phyloP scores from a whole-genome alignment of 805 yeast species.

The Candida railenensis region DNA sequence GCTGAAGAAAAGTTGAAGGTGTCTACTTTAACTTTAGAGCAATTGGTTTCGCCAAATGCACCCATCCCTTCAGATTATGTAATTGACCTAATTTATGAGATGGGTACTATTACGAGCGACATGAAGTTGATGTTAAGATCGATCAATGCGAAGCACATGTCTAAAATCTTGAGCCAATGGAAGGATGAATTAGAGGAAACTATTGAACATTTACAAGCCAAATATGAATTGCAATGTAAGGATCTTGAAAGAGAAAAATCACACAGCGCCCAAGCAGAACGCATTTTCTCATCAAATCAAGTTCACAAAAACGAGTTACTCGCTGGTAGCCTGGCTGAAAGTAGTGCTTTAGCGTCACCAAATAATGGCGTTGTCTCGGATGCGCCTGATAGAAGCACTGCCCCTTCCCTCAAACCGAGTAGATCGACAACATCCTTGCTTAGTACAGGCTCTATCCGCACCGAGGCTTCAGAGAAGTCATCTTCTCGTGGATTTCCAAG shows the following conservation, averaged over 20 bases:
- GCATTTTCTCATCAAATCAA: not conserved
- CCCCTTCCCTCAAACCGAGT: constrained; percentile 3
- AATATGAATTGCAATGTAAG: constrained; percentile 14
- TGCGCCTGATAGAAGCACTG: not conserved
- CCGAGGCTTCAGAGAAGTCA: constrained; percentile 11
- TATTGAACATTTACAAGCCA: constrained; percentile 20
- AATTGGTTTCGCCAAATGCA: constrained; percentile 53
- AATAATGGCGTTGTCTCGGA: not conserved
- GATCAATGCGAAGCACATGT: constrained; percentile 52
- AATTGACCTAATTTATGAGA: constrained; percentile 60
- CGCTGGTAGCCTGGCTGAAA: not conserved
- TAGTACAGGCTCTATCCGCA: constrained; percentile 11
- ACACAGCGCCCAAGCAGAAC: not conserved
- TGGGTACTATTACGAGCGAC: constrained; percentile 62
- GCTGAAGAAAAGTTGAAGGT: constrained; percentile 14
- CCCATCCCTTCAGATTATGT: constrained; percentile 55
- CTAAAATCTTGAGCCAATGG: constrained; percentile 33
- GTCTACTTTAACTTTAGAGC: constrained; percentile 48
- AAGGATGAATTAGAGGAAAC: constrained; percentile 24
- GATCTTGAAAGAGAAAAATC: not conserved
- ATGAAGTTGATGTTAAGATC: constrained; percentile 60
- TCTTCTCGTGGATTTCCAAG: constrained; percentile 21
- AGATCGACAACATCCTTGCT: constrained; percentile 11
- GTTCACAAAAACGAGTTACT: no score
- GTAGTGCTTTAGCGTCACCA: not conserved